Conservation (phyloP, 2,329 filamentous ascomycete genomes). For the Nemania serpens region DNA sequence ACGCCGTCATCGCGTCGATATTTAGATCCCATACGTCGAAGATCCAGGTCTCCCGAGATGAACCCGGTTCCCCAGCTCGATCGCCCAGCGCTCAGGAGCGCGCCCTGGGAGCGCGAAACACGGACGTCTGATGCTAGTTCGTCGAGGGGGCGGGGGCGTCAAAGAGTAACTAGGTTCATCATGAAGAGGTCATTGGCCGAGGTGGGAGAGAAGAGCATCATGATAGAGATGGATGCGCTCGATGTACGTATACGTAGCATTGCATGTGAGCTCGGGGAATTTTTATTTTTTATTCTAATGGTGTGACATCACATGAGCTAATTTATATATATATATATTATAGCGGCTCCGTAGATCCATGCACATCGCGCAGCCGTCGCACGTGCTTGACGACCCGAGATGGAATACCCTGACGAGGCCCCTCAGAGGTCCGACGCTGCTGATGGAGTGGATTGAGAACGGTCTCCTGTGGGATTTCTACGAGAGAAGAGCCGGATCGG, state of each 20-base stretch:
- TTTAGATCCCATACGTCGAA: background rate
- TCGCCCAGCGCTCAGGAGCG: background rate
- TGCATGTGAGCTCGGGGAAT: no score
- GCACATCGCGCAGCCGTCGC: conserved; percentile 29
- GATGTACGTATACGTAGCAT: conserved; percentile 25
- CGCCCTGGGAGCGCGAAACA: no score
- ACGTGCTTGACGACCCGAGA: conserved; percentile 2
- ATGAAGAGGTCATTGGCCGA: conserved; percentile 25
- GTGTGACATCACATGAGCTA: background rate
- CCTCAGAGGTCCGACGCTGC: conserved; percentile 18
- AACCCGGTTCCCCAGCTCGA: background rate
- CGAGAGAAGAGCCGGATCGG: conserved; percentile 16
- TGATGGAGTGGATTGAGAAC: conserved; percentile 33
- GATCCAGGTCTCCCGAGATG: background rate
- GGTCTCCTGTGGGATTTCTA: conserved; percentile 26
- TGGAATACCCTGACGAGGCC: background rate
- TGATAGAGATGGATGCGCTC: conserved; percentile 21
- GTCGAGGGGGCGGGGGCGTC: background rate
- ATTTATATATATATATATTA: background rate
- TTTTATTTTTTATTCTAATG: no score
- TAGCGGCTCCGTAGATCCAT: conserved; percentile 28
- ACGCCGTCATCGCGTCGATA: background rate
- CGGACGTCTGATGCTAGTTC: no score
- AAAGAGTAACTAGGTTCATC: conserved; percentile 20
- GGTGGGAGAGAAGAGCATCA: conserved; percentile 12